phyloP scores from a whole-genome alignment of 2,329 filamentous ascomycete species.

The Graphiopsis chlorocephala region DNA sequence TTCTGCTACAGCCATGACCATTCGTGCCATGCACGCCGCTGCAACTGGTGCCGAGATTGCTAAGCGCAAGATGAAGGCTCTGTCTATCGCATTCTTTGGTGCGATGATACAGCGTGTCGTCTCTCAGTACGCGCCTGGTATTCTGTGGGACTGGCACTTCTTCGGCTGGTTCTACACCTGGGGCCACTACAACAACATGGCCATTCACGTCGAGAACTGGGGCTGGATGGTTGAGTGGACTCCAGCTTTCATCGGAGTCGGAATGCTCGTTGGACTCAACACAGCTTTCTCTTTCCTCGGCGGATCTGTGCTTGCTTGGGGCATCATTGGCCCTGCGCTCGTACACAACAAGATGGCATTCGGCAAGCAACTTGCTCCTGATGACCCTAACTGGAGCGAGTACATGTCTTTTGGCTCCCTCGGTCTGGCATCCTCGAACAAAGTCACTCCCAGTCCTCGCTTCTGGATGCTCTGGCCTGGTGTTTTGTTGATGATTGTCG shows the following conservation, averaged over 20 bases:
- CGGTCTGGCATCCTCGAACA: conserved; percentile 33
- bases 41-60: conserved; percentile 52
- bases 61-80: conserved; percentile 56
- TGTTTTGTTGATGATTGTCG: conserved; percentile 51
- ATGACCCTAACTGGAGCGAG: conserved; percentile 41
- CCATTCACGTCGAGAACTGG: conserved; percentile 58
- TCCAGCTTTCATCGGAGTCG: conserved; percentile 59
- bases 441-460: conserved; percentile 47
- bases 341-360: conserved; percentile 52
- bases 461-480: conserved; percentile 55
- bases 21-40: conserved; percentile 61
- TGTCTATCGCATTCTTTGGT: conserved; percentile 50
- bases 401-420: conserved; percentile 43
- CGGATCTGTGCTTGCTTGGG: conserved; percentile 57
- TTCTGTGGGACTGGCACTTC: conserved; percentile 49
- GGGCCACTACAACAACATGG: conserved; percentile 49
- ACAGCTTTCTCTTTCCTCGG: conserved; percentile 57
- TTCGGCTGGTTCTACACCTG: conserved; percentile 55
- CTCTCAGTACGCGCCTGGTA: conserved; percentile 58
- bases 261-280: conserved; percentile 59
- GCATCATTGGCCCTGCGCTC: conserved; percentile 56
- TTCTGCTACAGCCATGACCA: conserved; percentile 60
- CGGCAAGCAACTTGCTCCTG: conserved; percentile 36
- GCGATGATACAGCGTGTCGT: conserved; percentile 55
- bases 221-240: conserved; percentile 60